phyloP scores from a whole-genome alignment of 768 basidiomycete genomes.

The Brasilioporus rufonigricans region DNA sequence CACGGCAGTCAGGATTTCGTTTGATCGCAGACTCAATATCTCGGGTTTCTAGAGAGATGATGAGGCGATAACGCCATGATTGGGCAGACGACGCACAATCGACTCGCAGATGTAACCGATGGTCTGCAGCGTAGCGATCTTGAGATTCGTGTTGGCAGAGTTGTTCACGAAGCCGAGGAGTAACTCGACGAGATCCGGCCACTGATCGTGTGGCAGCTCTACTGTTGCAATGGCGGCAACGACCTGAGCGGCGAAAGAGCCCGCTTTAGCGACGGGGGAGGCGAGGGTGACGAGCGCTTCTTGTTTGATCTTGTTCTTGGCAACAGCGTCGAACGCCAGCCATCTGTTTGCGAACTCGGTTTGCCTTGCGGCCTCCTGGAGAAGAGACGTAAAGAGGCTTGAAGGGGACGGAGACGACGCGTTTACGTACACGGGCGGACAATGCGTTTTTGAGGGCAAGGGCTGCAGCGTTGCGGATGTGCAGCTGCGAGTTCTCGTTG shows the following conservation, averaged over 20 bases:
- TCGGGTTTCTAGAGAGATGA: slow-evolving; percentile 73
- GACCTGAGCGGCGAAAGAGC: slow-evolving; percentile 88
- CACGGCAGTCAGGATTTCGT: slow-evolving; percentile 97
- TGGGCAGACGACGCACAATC: slow-evolving; percentile 62
- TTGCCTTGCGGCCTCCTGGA: slow-evolving; percentile 73
- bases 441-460: slow-evolving; percentile 96
- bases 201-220: slow-evolving; percentile 84
- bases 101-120: slow-evolving; percentile 98
- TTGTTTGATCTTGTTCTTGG: slow-evolving; percentile 83
- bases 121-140: slow-evolving; percentile 86
- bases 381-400: slow-evolving; percentile 17
- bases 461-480: slow-evolving; percentile 93
- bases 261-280: slow-evolving; percentile 68
- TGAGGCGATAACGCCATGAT: slow-evolving; percentile 9
- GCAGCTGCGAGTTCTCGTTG: slow-evolving; percentile 64
- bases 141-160: slow-evolving; percentile 64
- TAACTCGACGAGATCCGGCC: slow-evolving; percentile 87
- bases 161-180: slow-evolving; percentile 86
- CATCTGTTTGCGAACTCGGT: slow-evolving; percentile 76
- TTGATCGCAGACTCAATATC: slow-evolving; percentile 82
- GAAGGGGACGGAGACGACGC: slow-evolving; percentile 16
- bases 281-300: slow-evolving; percentile 80
- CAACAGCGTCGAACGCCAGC: slow-evolving; percentile 67
- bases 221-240: slow-evolving; percentile 92
- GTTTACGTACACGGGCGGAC: slow-evolving; percentile 74